Percentiles rank a stretch among this genome's conserved stretches.
Evolutionary conservation across 1,139 yeast genomes (phyloP).

Genomic region (Geotrichum klebahnii): DNA sequence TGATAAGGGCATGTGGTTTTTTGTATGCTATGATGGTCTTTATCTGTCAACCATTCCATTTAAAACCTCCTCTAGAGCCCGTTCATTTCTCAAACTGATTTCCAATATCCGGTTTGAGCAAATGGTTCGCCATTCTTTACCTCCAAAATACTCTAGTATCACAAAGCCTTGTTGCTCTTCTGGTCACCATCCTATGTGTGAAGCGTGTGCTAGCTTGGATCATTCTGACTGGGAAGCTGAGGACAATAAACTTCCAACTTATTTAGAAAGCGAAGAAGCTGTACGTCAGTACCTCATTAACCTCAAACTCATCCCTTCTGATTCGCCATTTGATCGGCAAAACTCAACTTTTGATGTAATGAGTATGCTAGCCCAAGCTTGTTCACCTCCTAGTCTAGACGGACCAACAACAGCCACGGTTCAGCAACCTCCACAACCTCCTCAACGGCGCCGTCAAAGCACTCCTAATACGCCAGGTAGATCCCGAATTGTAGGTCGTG

Average conservation of each 20-base stretch:
- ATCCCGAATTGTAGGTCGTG: too few species aligned
- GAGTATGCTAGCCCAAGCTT: conserved; percentile 16
- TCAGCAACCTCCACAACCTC: neutral
- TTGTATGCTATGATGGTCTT: conserved; percentile 29
- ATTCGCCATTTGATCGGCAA: conserved; percentile 16
- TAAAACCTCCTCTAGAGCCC: conserved; percentile 30
- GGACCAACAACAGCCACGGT: neutral
- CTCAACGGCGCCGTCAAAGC: too few species aligned
- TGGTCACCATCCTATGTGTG: conserved; percentile 3
- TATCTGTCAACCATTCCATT: conserved; percentile 34
- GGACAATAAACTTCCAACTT: conserved; percentile 16
- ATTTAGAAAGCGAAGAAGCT: conserved; percentile 21
- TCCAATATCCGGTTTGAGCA: conserved; percentile 37
- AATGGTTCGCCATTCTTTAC: conserved; percentile 33
- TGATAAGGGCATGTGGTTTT: conserved; percentile 27
- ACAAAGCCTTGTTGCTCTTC: neutral
- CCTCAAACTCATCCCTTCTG: conserved; percentile 14
- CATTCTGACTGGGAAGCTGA: conserved; percentile 18
- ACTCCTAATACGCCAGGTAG: too few species aligned
- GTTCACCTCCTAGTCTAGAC: conserved; percentile 15
- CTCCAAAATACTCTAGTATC: conserved; percentile 30
- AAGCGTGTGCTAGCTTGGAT: neutral
- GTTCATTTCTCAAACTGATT: conserved; percentile 33
- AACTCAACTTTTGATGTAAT: conserved; percentile 8
- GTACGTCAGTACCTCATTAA: conserved; percentile 19